These are phyloP conservation scores for Rehmannia glutinosa DNA, from an alignment of 257 asterid species.

Conservation along the genomic window DNA sequence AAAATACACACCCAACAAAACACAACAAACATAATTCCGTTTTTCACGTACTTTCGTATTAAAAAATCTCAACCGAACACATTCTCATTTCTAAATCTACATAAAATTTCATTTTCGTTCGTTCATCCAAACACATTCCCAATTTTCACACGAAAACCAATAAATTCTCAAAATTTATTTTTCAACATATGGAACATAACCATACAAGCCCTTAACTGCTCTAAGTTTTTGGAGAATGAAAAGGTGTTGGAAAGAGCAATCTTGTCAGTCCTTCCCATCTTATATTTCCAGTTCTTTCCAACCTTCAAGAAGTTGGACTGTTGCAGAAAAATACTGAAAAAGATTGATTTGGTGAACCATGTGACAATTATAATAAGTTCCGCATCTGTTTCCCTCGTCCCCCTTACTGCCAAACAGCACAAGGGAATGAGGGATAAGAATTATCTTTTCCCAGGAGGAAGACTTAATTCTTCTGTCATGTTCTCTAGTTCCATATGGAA, in stretches of 20 bases:
- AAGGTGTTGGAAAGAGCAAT: neutral
- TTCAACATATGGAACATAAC: too few species aligned
- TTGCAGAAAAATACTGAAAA: slow-evolving; percentile 10
- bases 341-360: neutral
- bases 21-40: too few species aligned
- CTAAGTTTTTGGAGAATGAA: neutral
- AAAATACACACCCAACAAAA: too few species aligned
- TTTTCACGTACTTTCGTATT: too few species aligned
- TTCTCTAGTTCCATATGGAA: neutral
- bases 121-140: too few species aligned
- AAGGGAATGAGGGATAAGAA: slow-evolving; percentile 1
- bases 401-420: neutral
- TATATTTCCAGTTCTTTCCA: slow-evolving; percentile 1
- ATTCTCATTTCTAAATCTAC: too few species aligned
- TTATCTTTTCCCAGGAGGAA: slow-evolving; percentile 5
- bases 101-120: too few species aligned
- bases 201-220: too few species aligned
- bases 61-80: too few species aligned
- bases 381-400: neutral
- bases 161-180: too few species aligned
- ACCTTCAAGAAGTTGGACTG: neutral
- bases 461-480: neutral
- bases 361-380: neutral
- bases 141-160: too few species aligned
- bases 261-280: slow-evolving; percentile 2